phyloP scores from a whole-genome alignment of 306 rosid species.

The Dalbergia oliveri region DNA sequence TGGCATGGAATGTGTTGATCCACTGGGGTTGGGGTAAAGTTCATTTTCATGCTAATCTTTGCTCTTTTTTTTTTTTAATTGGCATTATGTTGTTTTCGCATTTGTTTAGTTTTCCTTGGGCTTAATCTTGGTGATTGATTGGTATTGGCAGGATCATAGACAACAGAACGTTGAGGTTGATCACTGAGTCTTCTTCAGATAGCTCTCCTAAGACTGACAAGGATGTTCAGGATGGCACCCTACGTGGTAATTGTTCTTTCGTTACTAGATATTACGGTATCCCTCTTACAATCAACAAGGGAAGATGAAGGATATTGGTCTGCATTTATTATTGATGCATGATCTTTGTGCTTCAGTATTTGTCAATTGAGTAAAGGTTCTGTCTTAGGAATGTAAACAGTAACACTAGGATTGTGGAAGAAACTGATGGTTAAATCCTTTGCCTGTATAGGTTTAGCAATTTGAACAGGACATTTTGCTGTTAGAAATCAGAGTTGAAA shows the following conservation, averaged over 20 bases:
- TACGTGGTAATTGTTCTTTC: conserved; percentile 75
- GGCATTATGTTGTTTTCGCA: not conserved
- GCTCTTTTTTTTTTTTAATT: conserved; percentile 14
- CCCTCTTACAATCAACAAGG: conserved; percentile 21
- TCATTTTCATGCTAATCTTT: conserved; percentile 41
- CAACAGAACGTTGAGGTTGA: conserved; percentile 85
- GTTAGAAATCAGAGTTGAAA: conserved; percentile 25
- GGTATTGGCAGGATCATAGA: conserved; percentile 84
- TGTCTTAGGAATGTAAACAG: conserved; percentile 30
- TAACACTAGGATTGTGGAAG: conserved; percentile 28
- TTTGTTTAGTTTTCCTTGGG: conserved; percentile 39
- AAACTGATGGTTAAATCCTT: conserved; percentile 12
- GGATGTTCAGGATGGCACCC: conserved; percentile 61
- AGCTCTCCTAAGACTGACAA: conserved; percentile 71
- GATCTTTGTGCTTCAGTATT: conserved; percentile 20
- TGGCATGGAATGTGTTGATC: conserved; percentile 98
- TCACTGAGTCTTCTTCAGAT: conserved; percentile 69
- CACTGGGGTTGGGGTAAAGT: conserved; percentile 90
- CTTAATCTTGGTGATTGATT: conserved; percentile 39
- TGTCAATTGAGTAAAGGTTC: conserved; percentile 22
- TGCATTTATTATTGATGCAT: conserved; percentile 37
- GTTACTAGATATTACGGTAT: not conserved
- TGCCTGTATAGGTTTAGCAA: not conserved
- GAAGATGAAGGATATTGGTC: conserved; percentile 27
- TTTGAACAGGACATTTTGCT: conserved; percentile 9